Evolutionary conservation across 2,329 filamentous ascomycete genomes (phyloP).

Genomic region (Sodiomyces alkalinus): DNA sequence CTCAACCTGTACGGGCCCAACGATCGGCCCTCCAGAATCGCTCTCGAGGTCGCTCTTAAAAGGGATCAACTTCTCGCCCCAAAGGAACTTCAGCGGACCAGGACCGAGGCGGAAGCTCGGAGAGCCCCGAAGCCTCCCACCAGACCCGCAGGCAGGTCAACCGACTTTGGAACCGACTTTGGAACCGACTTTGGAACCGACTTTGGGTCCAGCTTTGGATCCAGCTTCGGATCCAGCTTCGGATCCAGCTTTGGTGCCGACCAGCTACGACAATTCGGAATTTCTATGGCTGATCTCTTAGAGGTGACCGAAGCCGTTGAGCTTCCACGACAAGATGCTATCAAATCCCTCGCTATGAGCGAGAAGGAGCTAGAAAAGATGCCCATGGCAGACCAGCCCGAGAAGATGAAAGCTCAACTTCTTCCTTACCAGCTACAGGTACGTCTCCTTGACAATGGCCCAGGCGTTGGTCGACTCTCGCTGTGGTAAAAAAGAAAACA

Average conservation of each 20-base stretch:
- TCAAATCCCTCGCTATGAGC: constrained; percentile 55
- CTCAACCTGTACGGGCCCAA: constrained; percentile 56
- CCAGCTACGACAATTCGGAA: too few relatives aligned
- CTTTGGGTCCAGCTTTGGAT: too few relatives aligned
- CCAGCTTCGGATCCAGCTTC: too few relatives aligned
- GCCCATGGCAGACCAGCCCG: constrained; percentile 57
- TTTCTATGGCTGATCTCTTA: constrained; percentile 46
- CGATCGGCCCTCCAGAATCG: constrained; percentile 32
- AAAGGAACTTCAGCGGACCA: constrained; percentile 39
- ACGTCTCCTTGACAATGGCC: too few relatives aligned
- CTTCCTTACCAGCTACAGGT: constrained; percentile 65
- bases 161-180: constrained; percentile 9
- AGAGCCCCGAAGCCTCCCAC: constrained; percentile 17
- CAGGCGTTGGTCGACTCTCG: too few relatives aligned
- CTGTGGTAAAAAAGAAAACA: too few relatives aligned
- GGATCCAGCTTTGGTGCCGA: too few relatives aligned
- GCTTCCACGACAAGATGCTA: constrained; percentile 45
- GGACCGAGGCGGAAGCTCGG: constrained; percentile 35
- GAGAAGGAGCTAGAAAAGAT: constrained; percentile 57
- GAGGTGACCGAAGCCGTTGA: constrained; percentile 52
- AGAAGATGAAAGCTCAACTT: constrained; percentile 46
- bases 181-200: constrained; percentile 20
- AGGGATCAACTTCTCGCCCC: constrained; percentile 46
- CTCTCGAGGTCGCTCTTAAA: constrained; percentile 48
- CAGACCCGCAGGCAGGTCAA: too few relatives aligned